Percentiles rank a stretch among this genome's conserved stretches.
Evolutionary conservation across 257 asterid genomes (phyloP).

Genomic region (Dorcoceras hygrometricum): DNA sequence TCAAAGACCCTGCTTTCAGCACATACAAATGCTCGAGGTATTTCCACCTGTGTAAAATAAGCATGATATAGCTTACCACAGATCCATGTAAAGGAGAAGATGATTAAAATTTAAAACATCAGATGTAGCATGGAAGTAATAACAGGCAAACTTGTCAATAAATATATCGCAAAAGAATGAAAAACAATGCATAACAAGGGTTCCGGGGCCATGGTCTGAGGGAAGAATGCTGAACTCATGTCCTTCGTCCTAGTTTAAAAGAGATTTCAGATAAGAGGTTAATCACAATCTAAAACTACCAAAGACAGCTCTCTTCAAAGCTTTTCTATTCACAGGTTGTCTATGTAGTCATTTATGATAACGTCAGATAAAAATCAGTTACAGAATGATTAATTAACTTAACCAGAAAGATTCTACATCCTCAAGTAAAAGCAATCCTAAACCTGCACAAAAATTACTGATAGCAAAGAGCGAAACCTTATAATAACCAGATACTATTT

Average conservation of each 20-base stretch:
- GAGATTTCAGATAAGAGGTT: neutral
- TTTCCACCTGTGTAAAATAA: constrained; percentile 60
- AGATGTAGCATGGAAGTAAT: neutral
- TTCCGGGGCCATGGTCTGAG: neutral
- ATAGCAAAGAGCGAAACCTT: neutral
- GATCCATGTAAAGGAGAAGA: neutral
- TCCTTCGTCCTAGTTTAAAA: neutral
- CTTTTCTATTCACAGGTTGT: neutral
- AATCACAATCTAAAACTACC: neutral
- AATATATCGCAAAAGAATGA: constrained; percentile 7
- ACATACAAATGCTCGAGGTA: constrained; percentile 96
- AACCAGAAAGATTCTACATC: neutral
- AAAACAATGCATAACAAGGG: neutral
- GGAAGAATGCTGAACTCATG: neutral
- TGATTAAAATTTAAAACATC: neutral
- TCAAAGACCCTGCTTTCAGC: constrained; percentile 96
- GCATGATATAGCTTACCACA: neutral
- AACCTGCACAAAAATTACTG: neutral
- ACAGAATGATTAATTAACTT: neutral
- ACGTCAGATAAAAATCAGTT: neutral
- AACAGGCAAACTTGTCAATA: constrained; percentile 4
- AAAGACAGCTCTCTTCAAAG: constrained; percentile 1
- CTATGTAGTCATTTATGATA: neutral
- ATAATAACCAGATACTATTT: neutral
- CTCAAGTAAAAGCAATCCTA: neutral